Conservation (phyloP, 768 basidiomycete genomes). For the Suillus paluster region DNA sequence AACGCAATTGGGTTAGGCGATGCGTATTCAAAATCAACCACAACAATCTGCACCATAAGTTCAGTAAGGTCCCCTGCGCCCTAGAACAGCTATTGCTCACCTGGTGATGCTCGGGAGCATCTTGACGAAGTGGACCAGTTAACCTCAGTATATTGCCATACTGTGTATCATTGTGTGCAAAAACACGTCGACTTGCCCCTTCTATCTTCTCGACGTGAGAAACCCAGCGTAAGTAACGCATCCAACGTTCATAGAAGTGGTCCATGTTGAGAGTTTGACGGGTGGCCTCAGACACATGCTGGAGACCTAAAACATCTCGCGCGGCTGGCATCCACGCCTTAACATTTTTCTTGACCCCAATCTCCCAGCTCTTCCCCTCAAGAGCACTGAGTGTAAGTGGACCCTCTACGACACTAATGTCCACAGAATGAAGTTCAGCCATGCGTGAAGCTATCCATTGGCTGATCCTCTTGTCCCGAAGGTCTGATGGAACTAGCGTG, state of each 20-base stretch:
- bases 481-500: conserved; percentile 75
- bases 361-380: conserved; percentile 55
- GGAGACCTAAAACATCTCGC: conserved; percentile 71
- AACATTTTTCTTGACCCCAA: conserved; percentile 69
- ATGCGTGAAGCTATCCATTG: conserved; percentile 92
- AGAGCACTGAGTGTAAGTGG: conserved; percentile 40
- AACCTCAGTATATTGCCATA: conserved; percentile 90
- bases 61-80: conserved; percentile 16
- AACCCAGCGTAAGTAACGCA: conserved; percentile 72
- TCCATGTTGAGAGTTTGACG: conserved; percentile 66
- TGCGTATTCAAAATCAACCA: conserved; percentile 98
- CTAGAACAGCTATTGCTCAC: conserved; percentile 43
- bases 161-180: conserved; percentile 95
- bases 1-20: conserved; percentile 90
- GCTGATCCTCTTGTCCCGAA: conserved; percentile 77
- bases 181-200: conserved; percentile 69
- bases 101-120: conserved; percentile 76
- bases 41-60: conserved; percentile 70
- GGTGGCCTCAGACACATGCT: conserved; percentile 48
- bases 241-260: conserved; percentile 65
- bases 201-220: conserved; percentile 58
- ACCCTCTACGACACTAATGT: conserved; percentile 68
- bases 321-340: conserved; percentile 74
- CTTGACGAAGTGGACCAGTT: conserved; percentile 51
- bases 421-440: conserved; percentile 95